Evolutionary conservation across 1,284 basidiomycete species (phyloP).

Genomic region (Trametes polyzona): DNA sequence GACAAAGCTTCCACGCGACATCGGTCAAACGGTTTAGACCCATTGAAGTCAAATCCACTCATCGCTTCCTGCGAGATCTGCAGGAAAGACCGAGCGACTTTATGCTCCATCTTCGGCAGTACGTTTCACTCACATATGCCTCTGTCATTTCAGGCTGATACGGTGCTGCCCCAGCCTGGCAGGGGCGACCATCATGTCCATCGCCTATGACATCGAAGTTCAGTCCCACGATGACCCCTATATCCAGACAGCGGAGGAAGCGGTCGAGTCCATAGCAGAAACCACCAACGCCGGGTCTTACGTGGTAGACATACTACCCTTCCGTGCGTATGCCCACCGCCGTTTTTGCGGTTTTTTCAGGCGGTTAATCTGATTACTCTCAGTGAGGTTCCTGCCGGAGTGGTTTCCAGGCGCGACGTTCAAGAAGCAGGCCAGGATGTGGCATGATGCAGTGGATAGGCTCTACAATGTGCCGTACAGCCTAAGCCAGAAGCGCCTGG

Average conservation of each 20-base stretch:
- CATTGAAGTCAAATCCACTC: slow-evolving; percentile 28
- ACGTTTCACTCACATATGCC: slow-evolving; percentile 11
- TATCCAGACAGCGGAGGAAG: slow-evolving; percentile 30
- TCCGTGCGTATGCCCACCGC: slow-evolving; percentile 19
- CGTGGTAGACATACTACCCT: slow-evolving; percentile 31
- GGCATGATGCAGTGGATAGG: slow-evolving; percentile 14
- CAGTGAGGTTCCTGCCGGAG: slow-evolving; percentile 25
- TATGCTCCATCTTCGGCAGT: slow-evolving; percentile 33
- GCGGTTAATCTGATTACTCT: neutral
- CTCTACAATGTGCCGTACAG: slow-evolving; percentile 26
- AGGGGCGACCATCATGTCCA: slow-evolving; percentile 29
- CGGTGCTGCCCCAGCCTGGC: slow-evolving; percentile 23
- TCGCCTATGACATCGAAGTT: slow-evolving; percentile 35
- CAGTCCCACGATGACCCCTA: slow-evolving; percentile 29
- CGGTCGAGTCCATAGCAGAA: slow-evolving; percentile 19
- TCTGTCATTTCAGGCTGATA: neutral
- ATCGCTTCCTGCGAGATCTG: slow-evolving; percentile 39
- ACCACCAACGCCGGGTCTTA: slow-evolving; percentile 25
- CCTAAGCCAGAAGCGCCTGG: slow-evolving; percentile 18
- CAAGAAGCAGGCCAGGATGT: slow-evolving; percentile 26
- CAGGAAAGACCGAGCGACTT: slow-evolving; percentile 28
- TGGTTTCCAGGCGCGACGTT: slow-evolving; percentile 37
- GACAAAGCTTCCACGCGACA: slow-evolving; percentile 28
- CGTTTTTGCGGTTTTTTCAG: neutral
- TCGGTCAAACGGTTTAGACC: slow-evolving; percentile 20